Evolutionary conservation across 2,329 filamentous ascomycete species (phyloP).

Genomic region (Hypoxylon sp.): DNA sequence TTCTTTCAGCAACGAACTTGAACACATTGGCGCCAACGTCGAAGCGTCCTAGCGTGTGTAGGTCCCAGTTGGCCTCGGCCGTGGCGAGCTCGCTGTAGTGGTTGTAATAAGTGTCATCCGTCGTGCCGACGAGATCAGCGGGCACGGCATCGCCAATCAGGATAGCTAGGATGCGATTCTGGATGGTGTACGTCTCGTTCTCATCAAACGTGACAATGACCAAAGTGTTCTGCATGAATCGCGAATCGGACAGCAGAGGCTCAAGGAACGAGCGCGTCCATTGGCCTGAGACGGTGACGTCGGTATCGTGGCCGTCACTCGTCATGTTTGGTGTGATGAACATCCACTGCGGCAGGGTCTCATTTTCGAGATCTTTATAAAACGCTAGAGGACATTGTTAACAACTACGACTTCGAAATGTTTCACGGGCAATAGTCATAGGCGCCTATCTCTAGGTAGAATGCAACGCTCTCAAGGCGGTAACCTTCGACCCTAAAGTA

Average conservation of each 20-base stretch:
- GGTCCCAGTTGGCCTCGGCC: constrained; percentile 77
- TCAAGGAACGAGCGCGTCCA: constrained; percentile 79
- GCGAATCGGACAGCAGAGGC: constrained; percentile 76
- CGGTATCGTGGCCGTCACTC: constrained; percentile 81
- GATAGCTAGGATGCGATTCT: constrained; percentile 79
- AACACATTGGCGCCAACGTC: constrained; percentile 82
- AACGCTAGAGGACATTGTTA: constrained; percentile 61
- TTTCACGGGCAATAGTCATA: neutral
- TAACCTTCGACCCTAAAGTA: neutral
- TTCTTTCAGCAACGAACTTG: constrained; percentile 70
- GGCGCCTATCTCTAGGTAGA: neutral
- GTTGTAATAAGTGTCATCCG: constrained; percentile 78
- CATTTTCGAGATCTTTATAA: constrained; percentile 73
- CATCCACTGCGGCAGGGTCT: constrained; percentile 78
- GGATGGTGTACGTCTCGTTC: constrained; percentile 75
- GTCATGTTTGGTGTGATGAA: constrained; percentile 84
- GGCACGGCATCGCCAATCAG: constrained; percentile 83
- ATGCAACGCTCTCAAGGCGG: neutral
- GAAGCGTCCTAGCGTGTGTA: constrained; percentile 78
- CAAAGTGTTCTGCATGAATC: constrained; percentile 83
- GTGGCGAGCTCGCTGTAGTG: constrained; percentile 80
- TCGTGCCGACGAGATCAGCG: constrained; percentile 73
- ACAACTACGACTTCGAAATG: neutral
- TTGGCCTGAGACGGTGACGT: constrained; percentile 75
- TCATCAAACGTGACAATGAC: constrained; percentile 86